These are phyloP conservation scores for Triticum dicoccoides DNA, from an alignment of 176 grass and related monocot genomes.

Conservation along the genomic window DNA sequence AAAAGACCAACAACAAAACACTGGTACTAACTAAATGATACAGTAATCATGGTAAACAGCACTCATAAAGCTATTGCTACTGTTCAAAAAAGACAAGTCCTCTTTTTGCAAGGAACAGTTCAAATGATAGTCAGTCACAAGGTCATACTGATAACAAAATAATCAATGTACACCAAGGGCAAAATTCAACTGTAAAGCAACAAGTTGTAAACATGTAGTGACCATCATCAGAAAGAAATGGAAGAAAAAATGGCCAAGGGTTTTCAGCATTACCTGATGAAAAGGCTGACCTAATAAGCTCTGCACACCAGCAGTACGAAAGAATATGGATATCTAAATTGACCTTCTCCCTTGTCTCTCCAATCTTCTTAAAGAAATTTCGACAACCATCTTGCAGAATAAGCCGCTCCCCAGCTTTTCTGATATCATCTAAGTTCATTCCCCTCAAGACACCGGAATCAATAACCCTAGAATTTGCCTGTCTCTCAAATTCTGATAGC, in stretches of 20 bases:
- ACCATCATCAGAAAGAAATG: conserved; percentile 1
- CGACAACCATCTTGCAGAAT: conserved; percentile 84
- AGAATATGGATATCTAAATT: conserved; percentile 89
- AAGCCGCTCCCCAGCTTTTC: conserved; percentile 80
- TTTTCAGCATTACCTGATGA: conserved; percentile 66
- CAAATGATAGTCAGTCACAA: conserved; percentile 3
- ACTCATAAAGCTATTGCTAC: neutral
- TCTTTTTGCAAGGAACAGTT: neutral
- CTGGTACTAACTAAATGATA: neutral
- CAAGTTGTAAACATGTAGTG: neutral
- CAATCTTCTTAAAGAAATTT: conserved; percentile 84
- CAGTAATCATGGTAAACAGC: conserved; percentile 1
- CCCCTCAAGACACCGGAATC: conserved; percentile 83
- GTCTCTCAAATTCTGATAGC: conserved; percentile 85
- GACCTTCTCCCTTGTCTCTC: conserved; percentile 48
- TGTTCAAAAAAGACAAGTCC: neutral
- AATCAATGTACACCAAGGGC: neutral
- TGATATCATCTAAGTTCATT: conserved; percentile 89
- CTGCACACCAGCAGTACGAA: conserved; percentile 94
- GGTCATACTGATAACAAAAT: neutral
- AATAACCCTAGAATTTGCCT: conserved; percentile 84
- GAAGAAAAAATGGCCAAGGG: neutral
- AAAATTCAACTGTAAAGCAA: conserved; percentile 1
- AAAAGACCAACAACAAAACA: neutral
- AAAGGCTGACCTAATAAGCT: conserved; percentile 90